These are phyloP conservation scores for Gleditsia sinensis DNA, from an alignment of 306 rosid genomes.

Conservation along the genomic window DNA sequence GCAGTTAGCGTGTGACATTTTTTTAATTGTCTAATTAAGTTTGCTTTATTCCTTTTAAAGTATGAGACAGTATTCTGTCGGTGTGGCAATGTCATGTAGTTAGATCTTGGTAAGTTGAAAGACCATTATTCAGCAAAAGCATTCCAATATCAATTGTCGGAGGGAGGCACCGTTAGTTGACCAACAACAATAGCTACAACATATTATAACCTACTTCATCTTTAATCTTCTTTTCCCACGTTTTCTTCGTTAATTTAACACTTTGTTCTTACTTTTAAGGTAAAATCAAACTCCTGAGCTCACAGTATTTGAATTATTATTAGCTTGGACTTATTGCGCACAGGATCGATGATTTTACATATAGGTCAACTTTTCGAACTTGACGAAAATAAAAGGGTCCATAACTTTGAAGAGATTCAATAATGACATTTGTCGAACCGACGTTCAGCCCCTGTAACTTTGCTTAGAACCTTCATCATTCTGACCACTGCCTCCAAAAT, in stretches of 20 bases:
- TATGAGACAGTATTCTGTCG: conserved; percentile 27
- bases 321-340: not conserved
- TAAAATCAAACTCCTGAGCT: not conserved
- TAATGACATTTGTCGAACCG: conserved; percentile 22
- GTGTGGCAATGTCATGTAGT: conserved; percentile 27
- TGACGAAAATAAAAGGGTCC: not conserved
- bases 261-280: conserved; percentile 7
- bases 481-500: conserved; percentile 31
- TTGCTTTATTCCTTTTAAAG: conserved; percentile 23
- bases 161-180: conserved; percentile 48
- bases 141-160: conserved; percentile 44
- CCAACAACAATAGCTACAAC: too few species aligned
- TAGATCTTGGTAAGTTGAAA: conserved; percentile 30
- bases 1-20: not conserved
- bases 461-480: conserved; percentile 32
- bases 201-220: too few species aligned
- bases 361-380: not conserved
- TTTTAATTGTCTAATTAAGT: not conserved
- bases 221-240: not conserved
- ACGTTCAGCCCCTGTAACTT: conserved; percentile 34
- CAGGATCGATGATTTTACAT: not conserved
- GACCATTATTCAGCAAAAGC: conserved; percentile 40
- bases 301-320: not conserved
- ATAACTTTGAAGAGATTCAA: not conserved
- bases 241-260: conserved; percentile 6